A percentile compares a stretch with the other conserved stretches of the same genome.
Conservation (phyloP, 768 basidiomycete genomes). For the Termitomyces bulborhizus region DNA sequence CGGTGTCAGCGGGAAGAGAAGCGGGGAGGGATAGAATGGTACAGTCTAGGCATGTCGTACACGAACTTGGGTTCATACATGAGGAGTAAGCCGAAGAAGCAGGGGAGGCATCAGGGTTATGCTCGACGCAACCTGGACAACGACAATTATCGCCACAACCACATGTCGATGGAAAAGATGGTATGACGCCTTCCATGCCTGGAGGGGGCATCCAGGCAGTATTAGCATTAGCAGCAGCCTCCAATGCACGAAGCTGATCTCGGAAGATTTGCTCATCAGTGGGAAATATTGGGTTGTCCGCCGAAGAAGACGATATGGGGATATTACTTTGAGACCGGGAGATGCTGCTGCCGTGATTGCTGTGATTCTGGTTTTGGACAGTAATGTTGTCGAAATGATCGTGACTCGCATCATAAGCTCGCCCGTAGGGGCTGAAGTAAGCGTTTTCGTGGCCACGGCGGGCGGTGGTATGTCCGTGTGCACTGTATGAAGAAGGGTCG, state of each 20-base stretch:
- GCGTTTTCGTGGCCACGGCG: constrained; percentile 46
- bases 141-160: constrained; percentile 57
- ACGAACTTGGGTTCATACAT: constrained; percentile 29
- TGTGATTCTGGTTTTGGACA: not conserved
- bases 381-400: constrained; percentile 12
- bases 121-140: constrained; percentile 61
- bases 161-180: constrained; percentile 43
- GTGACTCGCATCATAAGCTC: constrained; percentile 53
- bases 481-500: constrained; percentile 38
- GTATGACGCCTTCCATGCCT: constrained; percentile 16
- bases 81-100: constrained; percentile 30
- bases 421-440: constrained; percentile 61
- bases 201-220: constrained; percentile 13
- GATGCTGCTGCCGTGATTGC: constrained; percentile 14
- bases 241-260: constrained; percentile 23
- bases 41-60: constrained; percentile 54
- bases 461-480: constrained; percentile 34
- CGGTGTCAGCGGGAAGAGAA: constrained; percentile 33
- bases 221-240: constrained; percentile 30
- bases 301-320: constrained; percentile 16
- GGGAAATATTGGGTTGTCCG: constrained; percentile 13
- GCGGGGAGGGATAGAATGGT: constrained; percentile 47
- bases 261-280: constrained; percentile 20
- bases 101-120: constrained; percentile 30
- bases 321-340: constrained; percentile 13